Evolutionary conservation across 2,329 filamentous ascomycete genomes (phyloP).

Genomic region (Ustilaginoidea virens): DNA sequence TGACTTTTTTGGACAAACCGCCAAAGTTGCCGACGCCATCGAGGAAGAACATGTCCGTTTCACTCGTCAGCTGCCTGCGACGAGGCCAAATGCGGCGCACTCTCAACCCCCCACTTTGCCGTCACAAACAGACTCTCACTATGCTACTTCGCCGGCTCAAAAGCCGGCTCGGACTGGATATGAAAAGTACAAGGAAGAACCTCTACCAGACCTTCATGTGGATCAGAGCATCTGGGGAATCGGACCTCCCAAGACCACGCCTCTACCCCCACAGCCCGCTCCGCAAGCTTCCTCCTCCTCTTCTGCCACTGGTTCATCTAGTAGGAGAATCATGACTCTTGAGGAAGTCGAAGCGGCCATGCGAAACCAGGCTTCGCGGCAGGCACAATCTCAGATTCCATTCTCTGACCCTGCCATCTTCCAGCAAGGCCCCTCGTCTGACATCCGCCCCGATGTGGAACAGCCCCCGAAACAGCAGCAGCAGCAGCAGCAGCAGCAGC

Average conservation of each 20-base stretch:
- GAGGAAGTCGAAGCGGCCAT: conserved; percentile 95
- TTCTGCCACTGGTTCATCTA: conserved; percentile 13
- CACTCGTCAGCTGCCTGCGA: conserved; percentile 52
- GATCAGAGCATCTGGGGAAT: conserved; percentile 89
- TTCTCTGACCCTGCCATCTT: conserved; percentile 16
- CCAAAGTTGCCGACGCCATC: conserved; percentile 70
- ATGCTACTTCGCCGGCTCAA: conserved; percentile 22
- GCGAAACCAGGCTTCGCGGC: conserved; percentile 50
- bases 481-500: conserved; percentile 16
- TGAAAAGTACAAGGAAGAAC: conserved; percentile 78
- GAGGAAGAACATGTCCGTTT: conserved; percentile 84
- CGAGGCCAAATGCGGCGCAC: conserved; percentile 16
- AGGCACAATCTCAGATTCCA: conserved; percentile 18
- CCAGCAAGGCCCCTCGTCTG: conserved; percentile 11
- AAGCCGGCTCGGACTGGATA: conserved; percentile 69
- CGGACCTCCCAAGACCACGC: conserved; percentile 34
- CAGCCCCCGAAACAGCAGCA: conserved; percentile 11
- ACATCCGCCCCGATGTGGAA: conserved; percentile 10
- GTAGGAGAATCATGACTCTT: conserved; percentile 79
- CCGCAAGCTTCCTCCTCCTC: conserved; percentile 10
- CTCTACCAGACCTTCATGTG: conserved; percentile 78
- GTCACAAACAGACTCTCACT: conserved; percentile 16
- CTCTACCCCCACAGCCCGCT: conserved; percentile 14
- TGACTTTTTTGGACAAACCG: conserved; percentile 90
- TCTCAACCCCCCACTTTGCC: conserved; percentile 18